A percentile compares a stretch with the other conserved stretches of the same genome.
phyloP scores from a whole-genome alignment of 2,329 filamentous ascomycete species.

The Neobulgaria alba region DNA sequence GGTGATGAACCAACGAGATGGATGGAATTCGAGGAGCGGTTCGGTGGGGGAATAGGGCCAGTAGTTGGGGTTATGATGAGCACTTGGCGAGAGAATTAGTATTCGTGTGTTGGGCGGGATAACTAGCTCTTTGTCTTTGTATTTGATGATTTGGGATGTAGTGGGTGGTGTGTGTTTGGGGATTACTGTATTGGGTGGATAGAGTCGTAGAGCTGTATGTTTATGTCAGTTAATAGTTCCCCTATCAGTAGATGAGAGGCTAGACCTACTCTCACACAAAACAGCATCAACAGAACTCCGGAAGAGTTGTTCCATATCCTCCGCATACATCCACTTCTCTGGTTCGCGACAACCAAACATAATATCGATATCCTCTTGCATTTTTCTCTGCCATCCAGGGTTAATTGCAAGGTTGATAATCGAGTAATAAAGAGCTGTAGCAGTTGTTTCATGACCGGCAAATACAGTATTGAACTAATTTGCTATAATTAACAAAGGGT shows the following conservation, averaged over 20 bases:
- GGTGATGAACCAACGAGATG: conserved; percentile 4
- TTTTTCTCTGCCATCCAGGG: conserved; percentile 2
- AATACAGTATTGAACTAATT: conserved; percentile 4
- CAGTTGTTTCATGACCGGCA: conserved; percentile 8
- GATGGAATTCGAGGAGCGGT: conserved; percentile 34
- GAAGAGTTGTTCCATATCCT: conserved; percentile 1
- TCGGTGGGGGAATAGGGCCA: conserved; percentile 28
- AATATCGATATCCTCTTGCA: conserved; percentile 6
- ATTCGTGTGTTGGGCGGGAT: conserved; percentile 2
- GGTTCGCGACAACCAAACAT: conserved; percentile 2
- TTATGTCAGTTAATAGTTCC: not conserved
- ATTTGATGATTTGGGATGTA: not conserved
- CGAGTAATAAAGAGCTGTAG: conserved; percentile 3
- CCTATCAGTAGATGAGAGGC: too few relatives aligned
- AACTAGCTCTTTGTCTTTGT: not conserved
- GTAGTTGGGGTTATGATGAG: conserved; percentile 7
- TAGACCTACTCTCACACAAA: conserved; percentile 5
- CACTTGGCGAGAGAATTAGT: conserved; percentile 1
- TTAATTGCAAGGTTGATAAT: conserved; percentile 6
- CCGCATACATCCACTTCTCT: conserved; percentile 1
- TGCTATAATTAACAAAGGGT: not conserved
- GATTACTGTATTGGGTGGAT: conserved; percentile 6
- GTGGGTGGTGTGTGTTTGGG: conserved; percentile 3
- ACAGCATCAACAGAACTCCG: conserved; percentile 4
- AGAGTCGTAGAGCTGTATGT: conserved; percentile 5